Evolutionary conservation across 345 rosid genomes (phyloP), one percentile per base, ranked within the genome.

Genomic region (Raphanus raphanistrum): DNA sequence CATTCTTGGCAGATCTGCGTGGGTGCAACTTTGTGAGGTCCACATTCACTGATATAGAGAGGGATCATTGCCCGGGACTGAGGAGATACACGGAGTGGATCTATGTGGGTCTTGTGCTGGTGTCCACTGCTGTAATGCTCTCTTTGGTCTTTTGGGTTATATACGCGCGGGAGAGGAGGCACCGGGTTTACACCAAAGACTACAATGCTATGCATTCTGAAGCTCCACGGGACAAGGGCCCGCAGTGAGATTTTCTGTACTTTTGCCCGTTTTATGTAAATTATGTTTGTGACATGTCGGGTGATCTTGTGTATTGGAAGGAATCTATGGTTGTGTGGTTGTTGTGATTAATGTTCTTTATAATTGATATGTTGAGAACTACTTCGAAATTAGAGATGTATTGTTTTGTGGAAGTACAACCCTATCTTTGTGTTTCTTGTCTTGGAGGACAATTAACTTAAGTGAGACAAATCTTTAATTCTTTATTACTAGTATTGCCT

Each of bases 81-180:
- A 78, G 84, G 62, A 81, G 75, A 58, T 86, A 90, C 69, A 84
- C 92, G 0, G 15, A 66, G 68, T 92, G 97, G 98, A 87, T 95
- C 67, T 95, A 92, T 75, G 67, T 86, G 16, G 99, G 97, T 33
- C 81, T 91, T 55, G 88, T 95, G 17, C 17, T 90, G 58, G 97
- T 91, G 8, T 90, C 99, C 5, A 86, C 85, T 4, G 92, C 93
- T 3, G 98, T 92, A 33, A 92, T 95, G 99, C 82, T 90, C 29
- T 95, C 98, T 13, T 66, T 95, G 73, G 86, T 95, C 79, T 92
- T 95, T 85, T 95, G 98, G 98, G 90, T 95, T 32, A 80, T 95
- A 16, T 93, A 95, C 16, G 89, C 98, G 3, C 74, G 97, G 41
- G 97, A 95, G 84, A 82, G 97, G 33, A 79, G 92, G 75, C 98